A percentile compares a stretch with the other conserved stretches of the same genome.
phyloP scores from a whole-genome alignment of 257 asterid genomes.

The Solanum sparsipilum region DNA sequence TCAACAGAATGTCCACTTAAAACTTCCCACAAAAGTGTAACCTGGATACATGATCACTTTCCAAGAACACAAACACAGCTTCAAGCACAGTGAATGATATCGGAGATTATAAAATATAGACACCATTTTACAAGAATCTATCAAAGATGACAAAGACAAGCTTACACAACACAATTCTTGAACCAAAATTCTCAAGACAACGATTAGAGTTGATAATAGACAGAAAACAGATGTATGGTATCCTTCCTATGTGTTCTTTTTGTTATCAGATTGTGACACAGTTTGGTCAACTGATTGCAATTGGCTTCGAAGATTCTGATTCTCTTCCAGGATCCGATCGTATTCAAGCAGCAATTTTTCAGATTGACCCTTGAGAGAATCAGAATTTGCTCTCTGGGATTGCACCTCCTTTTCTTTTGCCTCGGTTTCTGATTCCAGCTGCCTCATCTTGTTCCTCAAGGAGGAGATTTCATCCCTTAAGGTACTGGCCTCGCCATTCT shows the following conservation, averaged over 20 bases:
- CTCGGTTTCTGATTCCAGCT: conserved; percentile 15
- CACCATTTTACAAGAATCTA: not conserved
- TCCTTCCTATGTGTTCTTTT: conserved; percentile 9
- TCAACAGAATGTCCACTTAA: not conserved
- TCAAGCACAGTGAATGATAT: not conserved
- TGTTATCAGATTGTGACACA: conserved; percentile 9
- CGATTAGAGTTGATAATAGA: not conserved
- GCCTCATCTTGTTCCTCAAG: conserved; percentile 2
- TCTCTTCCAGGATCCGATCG: conserved; percentile 33
- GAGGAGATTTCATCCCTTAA: conserved; percentile 14
- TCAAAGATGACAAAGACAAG: not conserved
- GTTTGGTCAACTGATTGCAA: conserved; percentile 20
- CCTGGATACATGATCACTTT: not conserved
- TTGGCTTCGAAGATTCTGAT: conserved; percentile 28
- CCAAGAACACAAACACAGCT: not conserved
- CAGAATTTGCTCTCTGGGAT: conserved; percentile 21
- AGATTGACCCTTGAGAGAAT: conserved; percentile 27
- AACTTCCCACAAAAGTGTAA: not conserved
- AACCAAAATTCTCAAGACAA: not conserved
- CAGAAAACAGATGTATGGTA: not conserved
- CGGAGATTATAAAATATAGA: not conserved
- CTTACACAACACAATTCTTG: not conserved
- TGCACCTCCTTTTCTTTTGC: conserved; percentile 15
- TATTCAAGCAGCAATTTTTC: conserved; percentile 27
- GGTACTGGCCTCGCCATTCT: conserved; percentile 8